Conservation (phyloP, 1,284 basidiomycete genomes). For the Tilletia caries region DNA sequence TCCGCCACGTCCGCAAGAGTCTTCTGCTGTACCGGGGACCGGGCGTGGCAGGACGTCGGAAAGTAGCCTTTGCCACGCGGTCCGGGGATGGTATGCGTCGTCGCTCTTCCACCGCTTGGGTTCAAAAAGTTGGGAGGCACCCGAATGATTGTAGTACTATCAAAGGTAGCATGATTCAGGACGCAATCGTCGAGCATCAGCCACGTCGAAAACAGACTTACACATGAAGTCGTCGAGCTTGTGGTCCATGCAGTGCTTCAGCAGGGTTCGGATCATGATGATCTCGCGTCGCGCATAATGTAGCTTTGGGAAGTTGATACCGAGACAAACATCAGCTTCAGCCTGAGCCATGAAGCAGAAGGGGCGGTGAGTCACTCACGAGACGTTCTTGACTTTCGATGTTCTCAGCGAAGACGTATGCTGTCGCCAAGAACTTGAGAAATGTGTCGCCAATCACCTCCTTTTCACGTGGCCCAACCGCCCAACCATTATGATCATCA, state of each 20-base stretch:
- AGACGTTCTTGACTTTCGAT: background rate
- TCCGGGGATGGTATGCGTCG: background rate
- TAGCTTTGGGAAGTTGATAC: constrained; percentile 26
- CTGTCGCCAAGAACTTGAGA: constrained; percentile 31
- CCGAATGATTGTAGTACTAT: background rate
- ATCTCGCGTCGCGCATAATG: constrained; percentile 31
- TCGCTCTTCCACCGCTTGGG: constrained; percentile 10
- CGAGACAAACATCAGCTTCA: too few relatives aligned
- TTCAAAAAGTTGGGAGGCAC: background rate
- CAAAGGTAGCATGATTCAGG: constrained; percentile 15
- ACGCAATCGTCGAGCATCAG: background rate
- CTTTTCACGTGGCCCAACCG: too few relatives aligned
- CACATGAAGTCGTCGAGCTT: constrained; percentile 19
- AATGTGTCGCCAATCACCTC: constrained; percentile 41
- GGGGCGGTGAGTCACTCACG: background rate
- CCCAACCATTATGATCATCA: background rate
- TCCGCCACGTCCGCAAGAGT: constrained; percentile 33
- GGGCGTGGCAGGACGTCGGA: background rate
- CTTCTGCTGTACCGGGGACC: constrained; percentile 23
- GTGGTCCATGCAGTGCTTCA: constrained; percentile 21
- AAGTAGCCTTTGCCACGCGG: background rate
- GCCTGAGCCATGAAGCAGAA: background rate
- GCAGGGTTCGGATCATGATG: constrained; percentile 29
- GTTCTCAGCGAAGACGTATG: constrained; percentile 29
- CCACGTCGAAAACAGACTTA: background rate